A percentile compares a stretch with the other conserved stretches of the same genome.
Evolutionary conservation across 2,329 filamentous ascomycete species (phyloP).

Genomic region (Cryphonectria radicalis): DNA sequence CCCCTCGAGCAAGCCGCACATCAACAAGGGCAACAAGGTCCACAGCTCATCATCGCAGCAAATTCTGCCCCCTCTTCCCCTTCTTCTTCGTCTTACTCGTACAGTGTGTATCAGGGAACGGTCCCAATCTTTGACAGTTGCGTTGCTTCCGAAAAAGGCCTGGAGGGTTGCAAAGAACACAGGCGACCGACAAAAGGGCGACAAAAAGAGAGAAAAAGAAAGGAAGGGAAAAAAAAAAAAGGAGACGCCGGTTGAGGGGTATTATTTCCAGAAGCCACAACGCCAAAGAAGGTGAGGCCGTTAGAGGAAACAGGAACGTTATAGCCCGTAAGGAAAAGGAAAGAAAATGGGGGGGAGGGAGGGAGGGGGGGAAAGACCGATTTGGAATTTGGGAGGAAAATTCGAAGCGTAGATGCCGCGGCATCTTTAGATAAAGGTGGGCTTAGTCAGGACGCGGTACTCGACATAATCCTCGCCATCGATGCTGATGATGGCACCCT

Average conservation of each 20-base stretch:
- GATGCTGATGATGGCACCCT: constrained; percentile 65
- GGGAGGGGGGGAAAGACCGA: background rate
- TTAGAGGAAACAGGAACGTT: background rate
- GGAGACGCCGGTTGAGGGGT: constrained; percentile 18
- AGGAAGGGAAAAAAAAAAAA: background rate
- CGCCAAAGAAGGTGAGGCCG: constrained; percentile 26
- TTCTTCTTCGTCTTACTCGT: background rate
- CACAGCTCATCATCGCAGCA: background rate
- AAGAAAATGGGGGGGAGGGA: background rate
- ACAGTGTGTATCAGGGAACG: background rate
- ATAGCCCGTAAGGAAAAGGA: background rate
- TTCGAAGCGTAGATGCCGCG: too few relatives aligned
- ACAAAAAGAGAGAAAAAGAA: background rate
- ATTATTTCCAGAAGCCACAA: constrained; percentile 29
- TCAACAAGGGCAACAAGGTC: background rate
- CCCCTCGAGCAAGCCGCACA: background rate
- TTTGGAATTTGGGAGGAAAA: background rate
- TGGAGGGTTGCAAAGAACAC: background rate
- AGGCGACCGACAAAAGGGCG: background rate
- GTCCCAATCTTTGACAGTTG: background rate
- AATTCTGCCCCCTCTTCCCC: background rate
- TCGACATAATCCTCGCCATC: constrained; percentile 71
- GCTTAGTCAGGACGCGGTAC: constrained; percentile 67
- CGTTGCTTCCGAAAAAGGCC: background rate
- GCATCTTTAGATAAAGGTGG: constrained; percentile 56